Percentiles rank a stretch among this genome's conserved stretches.
Conservation (phyloP, 2,329 filamentous ascomycete species). For the Neobulgaria alba region DNA sequence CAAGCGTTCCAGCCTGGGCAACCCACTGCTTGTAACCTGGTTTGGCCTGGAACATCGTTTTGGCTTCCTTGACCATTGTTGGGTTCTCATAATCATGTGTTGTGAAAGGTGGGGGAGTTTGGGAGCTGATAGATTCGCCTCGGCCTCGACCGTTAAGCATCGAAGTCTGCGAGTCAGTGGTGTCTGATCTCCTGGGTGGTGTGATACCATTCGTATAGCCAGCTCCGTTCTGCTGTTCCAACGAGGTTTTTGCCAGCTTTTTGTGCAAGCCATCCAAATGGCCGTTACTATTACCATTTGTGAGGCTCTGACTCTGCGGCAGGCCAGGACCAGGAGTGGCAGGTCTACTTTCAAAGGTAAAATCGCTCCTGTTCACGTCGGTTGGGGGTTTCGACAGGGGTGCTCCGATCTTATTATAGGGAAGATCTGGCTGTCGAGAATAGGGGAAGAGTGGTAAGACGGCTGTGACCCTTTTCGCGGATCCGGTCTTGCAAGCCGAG, state of each 20-base stretch:
- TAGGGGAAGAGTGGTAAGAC: conserved; percentile 95
- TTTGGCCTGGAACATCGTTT: conserved; percentile 64
- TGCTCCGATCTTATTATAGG: conserved; percentile 91
- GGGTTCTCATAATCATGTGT: conserved; percentile 59
- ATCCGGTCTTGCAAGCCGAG: conserved; percentile 93
- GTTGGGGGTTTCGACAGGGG: conserved; percentile 65
- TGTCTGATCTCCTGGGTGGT: conserved; percentile 27
- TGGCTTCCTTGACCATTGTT: conserved; percentile 41
- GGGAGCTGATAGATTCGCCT: conserved; percentile 19
- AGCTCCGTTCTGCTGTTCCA: conserved; percentile 46
- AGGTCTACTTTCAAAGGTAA: conserved; percentile 89
- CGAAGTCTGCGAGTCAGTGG: conserved; percentile 34
- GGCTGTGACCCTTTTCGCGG: conserved; percentile 84
- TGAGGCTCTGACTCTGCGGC: conserved; percentile 50
- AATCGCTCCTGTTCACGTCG: conserved; percentile 46
- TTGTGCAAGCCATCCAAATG: conserved; percentile 58
- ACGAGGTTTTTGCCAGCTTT: conserved; percentile 60
- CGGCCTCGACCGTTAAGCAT: conserved; percentile 19
- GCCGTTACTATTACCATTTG: conserved; percentile 47
- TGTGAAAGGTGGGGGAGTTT: conserved; percentile 35
- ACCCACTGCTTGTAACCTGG: conserved; percentile 99
- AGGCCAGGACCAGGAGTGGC: conserved; percentile 70
- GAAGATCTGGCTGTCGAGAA: conserved; percentile 89
- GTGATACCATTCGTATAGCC: conserved; percentile 31
- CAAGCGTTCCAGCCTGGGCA: conserved; percentile 88